Percentiles rank a stretch among this genome's conserved stretches.
phyloP scores from a whole-genome alignment of 176 grass and related monocot genomes.

The Zea mays region DNA sequence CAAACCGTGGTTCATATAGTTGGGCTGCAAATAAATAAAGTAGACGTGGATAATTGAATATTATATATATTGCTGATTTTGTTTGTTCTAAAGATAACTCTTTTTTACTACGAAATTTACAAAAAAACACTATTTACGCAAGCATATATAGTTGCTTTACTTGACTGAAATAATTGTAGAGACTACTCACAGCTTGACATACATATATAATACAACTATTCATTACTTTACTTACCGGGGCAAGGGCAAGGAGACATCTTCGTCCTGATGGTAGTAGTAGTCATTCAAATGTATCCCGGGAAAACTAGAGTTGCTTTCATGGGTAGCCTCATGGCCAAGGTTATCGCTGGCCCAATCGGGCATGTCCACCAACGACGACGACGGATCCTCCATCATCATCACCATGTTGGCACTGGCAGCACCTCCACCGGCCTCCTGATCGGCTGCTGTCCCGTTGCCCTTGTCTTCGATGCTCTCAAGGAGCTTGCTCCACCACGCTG shows the following conservation, averaged over 20 bases:
- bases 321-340: slow-evolving; percentile 19
- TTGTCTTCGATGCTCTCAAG: slow-evolving; percentile 64
- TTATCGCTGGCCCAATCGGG: background rate
- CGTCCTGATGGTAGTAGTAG: slow-evolving; percentile 38
- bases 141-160: too few relatives aligned
- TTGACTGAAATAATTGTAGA: too few relatives aligned
- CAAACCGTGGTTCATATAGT: background rate
- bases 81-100: background rate
- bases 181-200: too few relatives aligned
- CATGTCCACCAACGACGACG: background rate
- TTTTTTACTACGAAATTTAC: background rate
- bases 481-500: slow-evolving; percentile 88
- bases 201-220: background rate
- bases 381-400: background rate
- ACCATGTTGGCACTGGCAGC: background rate
- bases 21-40: background rate
- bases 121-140: background rate
- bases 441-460: background rate
- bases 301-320: slow-evolving; percentile 24
- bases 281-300: slow-evolving; percentile 42
- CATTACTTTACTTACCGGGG: slow-evolving; percentile 52
- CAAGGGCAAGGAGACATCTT: slow-evolving; percentile 56
- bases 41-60: background rate
- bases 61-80: background rate
- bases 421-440: slow-evolving; percentile 3